These are phyloP conservation scores for Heracleum sosnowskyi DNA, from an alignment of 129 eudicot genomes.

Conservation along the genomic window DNA sequence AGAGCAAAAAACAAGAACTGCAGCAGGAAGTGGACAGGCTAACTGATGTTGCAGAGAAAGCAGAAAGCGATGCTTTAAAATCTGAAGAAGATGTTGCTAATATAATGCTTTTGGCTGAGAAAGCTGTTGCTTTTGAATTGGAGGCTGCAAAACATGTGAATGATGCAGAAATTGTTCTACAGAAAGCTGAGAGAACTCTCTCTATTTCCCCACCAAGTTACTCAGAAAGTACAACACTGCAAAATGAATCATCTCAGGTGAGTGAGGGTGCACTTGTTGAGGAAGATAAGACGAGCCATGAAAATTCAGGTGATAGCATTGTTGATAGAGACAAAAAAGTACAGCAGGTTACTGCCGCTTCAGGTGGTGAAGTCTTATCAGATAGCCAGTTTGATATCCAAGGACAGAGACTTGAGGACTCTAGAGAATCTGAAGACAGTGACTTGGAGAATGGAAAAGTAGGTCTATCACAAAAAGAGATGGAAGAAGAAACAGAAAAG, in stretches of 20 bases:
- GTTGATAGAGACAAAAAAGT: conserved; percentile 31
- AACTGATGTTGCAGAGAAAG: conserved; percentile 65
- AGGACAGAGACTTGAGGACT: conserved; percentile 32
- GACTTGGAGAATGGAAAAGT: conserved; percentile 43
- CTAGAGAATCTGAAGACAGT: conserved; percentile 36
- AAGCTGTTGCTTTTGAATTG: conserved; percentile 93
- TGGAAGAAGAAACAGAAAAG: conserved; percentile 58
- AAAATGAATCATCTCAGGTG: conserved; percentile 24
- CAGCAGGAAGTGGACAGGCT: conserved; percentile 66
- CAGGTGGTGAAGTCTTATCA: conserved; percentile 24
- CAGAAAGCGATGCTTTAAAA: conserved; percentile 59
- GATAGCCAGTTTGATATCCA: conserved; percentile 27
- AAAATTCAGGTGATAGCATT: conserved; percentile 23
- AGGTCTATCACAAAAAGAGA: conserved; percentile 25
- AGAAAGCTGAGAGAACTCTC: conserved; percentile 61
- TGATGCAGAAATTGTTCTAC: conserved; percentile 83
- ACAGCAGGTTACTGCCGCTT: conserved; percentile 25
- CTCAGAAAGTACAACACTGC: conserved; percentile 29
- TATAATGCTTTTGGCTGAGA: conserved; percentile 93
- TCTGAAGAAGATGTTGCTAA: conserved; percentile 93
- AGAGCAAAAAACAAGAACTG: conserved; percentile 70
- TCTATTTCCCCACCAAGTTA: conserved; percentile 32
- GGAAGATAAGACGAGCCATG: conserved; percentile 32
- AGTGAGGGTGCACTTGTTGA: conserved; percentile 29
- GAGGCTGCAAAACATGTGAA: conserved; percentile 76